phyloP scores from a whole-genome alignment of 139 green algal species.

The Nannochloris sp. region DNA sequence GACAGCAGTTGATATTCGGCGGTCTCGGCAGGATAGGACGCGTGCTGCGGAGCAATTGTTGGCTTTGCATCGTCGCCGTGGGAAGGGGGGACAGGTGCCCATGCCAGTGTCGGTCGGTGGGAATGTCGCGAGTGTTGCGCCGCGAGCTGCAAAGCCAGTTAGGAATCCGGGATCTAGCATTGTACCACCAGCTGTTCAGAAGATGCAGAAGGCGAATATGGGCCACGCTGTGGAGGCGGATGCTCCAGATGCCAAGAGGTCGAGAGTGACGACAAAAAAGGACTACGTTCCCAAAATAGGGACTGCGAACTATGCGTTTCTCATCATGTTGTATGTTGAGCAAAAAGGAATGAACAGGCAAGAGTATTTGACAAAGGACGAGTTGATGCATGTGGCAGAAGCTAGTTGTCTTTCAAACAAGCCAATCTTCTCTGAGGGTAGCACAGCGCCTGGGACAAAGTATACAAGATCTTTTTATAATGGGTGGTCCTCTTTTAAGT shows the following conservation, averaged over 20 bases:
- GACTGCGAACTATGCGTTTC: conserved; percentile 61
- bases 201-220: too few species aligned
- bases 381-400: conserved; percentile 47
- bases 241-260: not conserved
- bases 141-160: too few species aligned
- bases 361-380: conserved; percentile 39
- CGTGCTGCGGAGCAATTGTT: not conserved
- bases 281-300: conserved; percentile 49
- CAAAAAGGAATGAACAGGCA: conserved; percentile 12
- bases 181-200: too few species aligned
- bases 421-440: conserved; percentile 23
- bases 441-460: not conserved
- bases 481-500: conserved; percentile 21
- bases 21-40: not conserved
- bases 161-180: too few species aligned
- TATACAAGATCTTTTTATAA: conserved; percentile 10
- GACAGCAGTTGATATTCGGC: not conserved
- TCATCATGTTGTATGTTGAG: conserved; percentile 40
- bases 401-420: conserved; percentile 35
- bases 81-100: too few species aligned
- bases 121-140: too few species aligned
- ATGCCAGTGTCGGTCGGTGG: too few species aligned
- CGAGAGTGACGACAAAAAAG: not conserved
- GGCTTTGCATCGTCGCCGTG: not conserved
- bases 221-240: too few species aligned